Percentiles rank a stretch among this genome's conserved stretches.
Conservation (phyloP, 495 filamentous ascomycete genomes). For the Penicillium bovifimosum region DNA sequence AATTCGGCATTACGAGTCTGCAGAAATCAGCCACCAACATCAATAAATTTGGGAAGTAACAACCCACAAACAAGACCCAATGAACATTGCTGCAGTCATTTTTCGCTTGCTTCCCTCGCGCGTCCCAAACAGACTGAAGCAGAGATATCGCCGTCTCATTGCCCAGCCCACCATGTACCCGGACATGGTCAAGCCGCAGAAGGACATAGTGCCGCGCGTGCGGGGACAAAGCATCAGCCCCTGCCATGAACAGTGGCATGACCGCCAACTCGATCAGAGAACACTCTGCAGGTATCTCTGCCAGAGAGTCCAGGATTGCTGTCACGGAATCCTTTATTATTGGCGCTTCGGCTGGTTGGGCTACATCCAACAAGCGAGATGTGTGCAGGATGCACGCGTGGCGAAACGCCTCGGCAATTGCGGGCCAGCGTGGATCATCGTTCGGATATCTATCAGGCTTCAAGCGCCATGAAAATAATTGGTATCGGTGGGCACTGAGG, state of each 20-base stretch:
- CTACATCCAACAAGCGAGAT: slow-evolving; percentile 26
- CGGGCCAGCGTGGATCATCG: slow-evolving; percentile 26
- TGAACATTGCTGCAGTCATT: slow-evolving; percentile 28
- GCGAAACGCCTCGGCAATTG: slow-evolving; percentile 29
- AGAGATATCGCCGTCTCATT: slow-evolving; percentile 22
- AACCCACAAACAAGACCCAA: slow-evolving; percentile 36
- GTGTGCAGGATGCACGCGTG: slow-evolving; percentile 35
- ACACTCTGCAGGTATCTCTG: slow-evolving; percentile 25
- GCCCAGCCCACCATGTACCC: slow-evolving; percentile 29
- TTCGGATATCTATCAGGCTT: slow-evolving; percentile 23
- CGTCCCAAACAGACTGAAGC: slow-evolving; percentile 32
- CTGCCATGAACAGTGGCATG: slow-evolving; percentile 36
- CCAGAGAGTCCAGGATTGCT: slow-evolving; percentile 27
- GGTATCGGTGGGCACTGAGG: slow-evolving; percentile 16
- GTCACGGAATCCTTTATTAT: slow-evolving; percentile 30
- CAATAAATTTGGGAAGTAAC: not conserved
- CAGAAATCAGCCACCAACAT: not conserved
- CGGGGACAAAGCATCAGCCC: slow-evolving; percentile 27
- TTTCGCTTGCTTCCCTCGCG: slow-evolving; percentile 20
- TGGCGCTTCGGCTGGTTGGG: slow-evolving; percentile 17
- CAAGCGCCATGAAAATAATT: slow-evolving; percentile 28
- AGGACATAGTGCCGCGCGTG: slow-evolving; percentile 34
- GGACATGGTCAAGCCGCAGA: slow-evolving; percentile 24
- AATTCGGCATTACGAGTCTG: slow-evolving; percentile 16
- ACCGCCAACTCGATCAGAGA: slow-evolving; percentile 29